Base-by-base conservation (phyloP, 257 asterid genomes). In the Penstemon barbatus region DNA sequence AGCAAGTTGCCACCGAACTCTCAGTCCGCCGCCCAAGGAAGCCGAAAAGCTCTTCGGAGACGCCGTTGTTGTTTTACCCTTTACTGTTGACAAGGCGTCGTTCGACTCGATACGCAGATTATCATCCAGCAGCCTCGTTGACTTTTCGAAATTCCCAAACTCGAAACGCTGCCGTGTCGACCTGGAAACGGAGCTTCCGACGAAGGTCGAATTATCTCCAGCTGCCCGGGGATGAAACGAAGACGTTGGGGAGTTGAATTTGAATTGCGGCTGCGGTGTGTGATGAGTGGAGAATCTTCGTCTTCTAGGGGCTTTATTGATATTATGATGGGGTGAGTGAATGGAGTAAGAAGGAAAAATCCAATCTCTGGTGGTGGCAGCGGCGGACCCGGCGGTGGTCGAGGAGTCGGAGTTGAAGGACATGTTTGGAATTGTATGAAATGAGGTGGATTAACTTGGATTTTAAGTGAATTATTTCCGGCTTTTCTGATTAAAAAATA, bases 291-390 rank as follows among this genome's bases (percentile, higher is more conserved):
- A 81, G 80, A 80, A 79, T 79, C 90, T 78, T 51, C 91, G 78
- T 61, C 89, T 80, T 68, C 80, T 67, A 7, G 86, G 79, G 25
- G 78, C 75, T 59, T 84, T 63, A 42, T 81, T 77, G 70, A 71
- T 61, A 62, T 68, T 70, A 10, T 39, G 19, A 33, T 79, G 76
- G 33, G 85, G 66, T 12, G 89, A 78, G 73, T 81, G 78, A 53
- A 74, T 62, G 83, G 96, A 82, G 41, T 83, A 80, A 5, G 96
- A 90, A 2, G 96, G 95, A 44, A 88, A 90, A 45, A 88, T 80
- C 96, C 87, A 90, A 82, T 86, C 96, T 15, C 97, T 76, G 8
- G 79, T 65, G 71, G 76, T 52, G 65, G 73, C 10, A 46, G 72
- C 36, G 38, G 71, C 11, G 6, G 71, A 56, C 65, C 74, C 55